These are phyloP conservation scores for Cairneyella variabilis DNA, from an alignment of 495 filamentous ascomycete species.

Conservation along the genomic window DNA sequence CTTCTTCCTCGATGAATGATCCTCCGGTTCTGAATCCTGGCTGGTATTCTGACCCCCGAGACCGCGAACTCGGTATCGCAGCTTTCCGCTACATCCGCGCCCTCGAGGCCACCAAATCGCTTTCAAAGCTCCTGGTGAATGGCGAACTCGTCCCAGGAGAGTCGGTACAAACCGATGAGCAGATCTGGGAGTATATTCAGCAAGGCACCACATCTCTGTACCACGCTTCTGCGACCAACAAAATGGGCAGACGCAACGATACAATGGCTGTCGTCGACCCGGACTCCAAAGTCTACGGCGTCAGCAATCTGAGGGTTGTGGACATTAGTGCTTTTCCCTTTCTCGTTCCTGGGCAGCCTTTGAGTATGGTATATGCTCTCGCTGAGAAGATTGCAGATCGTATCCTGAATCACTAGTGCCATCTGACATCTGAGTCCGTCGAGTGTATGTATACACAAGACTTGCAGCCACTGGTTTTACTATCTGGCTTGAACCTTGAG, in stretches of 20 bases:
- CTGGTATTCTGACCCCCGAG: constrained; percentile 49
- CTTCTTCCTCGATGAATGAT: constrained; percentile 35
- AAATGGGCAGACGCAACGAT: constrained; percentile 50
- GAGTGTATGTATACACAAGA: background rate
- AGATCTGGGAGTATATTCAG: constrained; percentile 46
- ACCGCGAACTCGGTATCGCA: constrained; percentile 49
- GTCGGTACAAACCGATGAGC: constrained; percentile 40
- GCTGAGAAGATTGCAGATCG: constrained; percentile 59
- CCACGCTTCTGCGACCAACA: constrained; percentile 50
- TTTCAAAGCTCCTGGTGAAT: background rate
- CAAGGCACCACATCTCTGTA: constrained; percentile 37
- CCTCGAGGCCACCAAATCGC: constrained; percentile 26
- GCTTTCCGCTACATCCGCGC: constrained; percentile 50
- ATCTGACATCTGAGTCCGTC: background rate
- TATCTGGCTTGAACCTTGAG: background rate
- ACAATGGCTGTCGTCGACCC: constrained; percentile 49
- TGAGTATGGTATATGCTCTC: constrained; percentile 45
- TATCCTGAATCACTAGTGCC: constrained; percentile 28
- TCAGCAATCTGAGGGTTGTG: constrained; percentile 50
- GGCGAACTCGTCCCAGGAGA: constrained; percentile 48
- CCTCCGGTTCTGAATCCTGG: constrained; percentile 51
- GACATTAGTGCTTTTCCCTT: constrained; percentile 57
- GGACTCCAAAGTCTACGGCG: constrained; percentile 46
- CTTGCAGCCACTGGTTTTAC: background rate
- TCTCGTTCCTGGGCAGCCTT: constrained; percentile 52